Base-by-base conservation (phyloP, 75 land plant species). In the Pinus tabuliformis region DNA sequence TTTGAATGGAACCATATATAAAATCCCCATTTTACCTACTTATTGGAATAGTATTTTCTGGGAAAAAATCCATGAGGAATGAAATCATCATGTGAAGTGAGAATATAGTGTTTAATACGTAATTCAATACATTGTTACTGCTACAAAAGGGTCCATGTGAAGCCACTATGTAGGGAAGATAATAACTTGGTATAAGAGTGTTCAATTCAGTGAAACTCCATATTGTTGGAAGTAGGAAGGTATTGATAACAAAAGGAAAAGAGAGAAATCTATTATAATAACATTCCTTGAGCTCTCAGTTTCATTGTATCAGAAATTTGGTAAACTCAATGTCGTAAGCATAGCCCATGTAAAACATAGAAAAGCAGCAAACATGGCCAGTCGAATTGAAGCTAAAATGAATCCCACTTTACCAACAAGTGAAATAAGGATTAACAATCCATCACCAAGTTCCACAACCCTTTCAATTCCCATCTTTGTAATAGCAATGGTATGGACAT, bases 221-320 rank as follows among this genome's bases (percentile, higher is more conserved):
- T 91, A 96, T 65, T 90, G 95, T 90, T 96, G 99, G 79, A 96
- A 93, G 81, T 96, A 96, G 20, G 97, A 89, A 20, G 99, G 99
- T 70, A 96, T 58, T 5, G 99, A 93, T 20, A 96, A 81, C 2
- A 97, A 91, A 33, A 94, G 82, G 72, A 96, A 96, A 74, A 96
- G 79, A 16, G 97, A 85, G 57, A 96, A 76, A 1, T 93, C 97
- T 78, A 96, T 89, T n/a, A 96, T 94, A 45, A 96, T 77, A 49
- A 88, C 96, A 79, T 96, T 96, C 70, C 97, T 88, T 11, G 97
- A 96, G 89, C 97, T 96, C 74, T 95, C 93, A 15, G 94, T 91
- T 73, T 90, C 97, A 78, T 97, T 94, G 76, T 96, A 96, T 1
- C 99, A 91, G 24, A 96, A 74, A 81, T 93, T 96, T 60, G 97